Base-by-base conservation (phyloP, 2,329 filamentous ascomycete genomes). In the Pestalotiopsis sp. region DNA sequence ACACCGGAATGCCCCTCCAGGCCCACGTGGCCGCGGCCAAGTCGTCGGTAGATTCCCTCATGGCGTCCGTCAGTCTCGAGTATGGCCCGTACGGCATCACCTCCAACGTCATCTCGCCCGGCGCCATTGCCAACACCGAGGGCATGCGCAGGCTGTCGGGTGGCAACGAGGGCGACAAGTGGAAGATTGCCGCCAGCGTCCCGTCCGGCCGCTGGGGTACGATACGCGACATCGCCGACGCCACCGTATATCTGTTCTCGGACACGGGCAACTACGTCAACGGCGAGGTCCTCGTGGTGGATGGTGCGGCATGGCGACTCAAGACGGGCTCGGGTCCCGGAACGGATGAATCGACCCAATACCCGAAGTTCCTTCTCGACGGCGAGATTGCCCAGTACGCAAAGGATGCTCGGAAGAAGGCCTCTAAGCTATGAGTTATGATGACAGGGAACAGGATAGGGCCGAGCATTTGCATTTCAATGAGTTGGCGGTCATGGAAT, bases 1-100 rank as follows among this genome's bases (percentile, higher is more conserved):
- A 95, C 83, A 92, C 92, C 0, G 94, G 94, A 49, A 89, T 91
- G 80, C 92, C 94, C 0, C 84, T 97, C 73, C 96, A 98, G 80
- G 89, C 92, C 2, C 95, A 98, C 80, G 95, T 95, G n/a, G 87
- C 91, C 2, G 94, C 94, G 1, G 95, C 96, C 68, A 99, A 99
- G 82, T 93, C 95, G 0, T 93, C 92, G 17, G 90, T 99, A 12
- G 95, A 99, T 80, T 91, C 94, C 1, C 88, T 99, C 76, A 91
- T 93, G 69, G 88, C 90, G 67, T 92, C 90, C 4, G 89, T 97
- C 0, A 90, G 94, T 1, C 88, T 99, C 67, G 96, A 99, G 80
- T 96, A 96, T 78, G 95, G 95, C 0, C 96, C 96, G 0, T 87
- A 89, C 58, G 96, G 96, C 14, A 83, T 98, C 39, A 95, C 93